phyloP scores from a whole-genome alignment of 192 early-diverging fungal species.

The Umbelopsis sp. region DNA sequence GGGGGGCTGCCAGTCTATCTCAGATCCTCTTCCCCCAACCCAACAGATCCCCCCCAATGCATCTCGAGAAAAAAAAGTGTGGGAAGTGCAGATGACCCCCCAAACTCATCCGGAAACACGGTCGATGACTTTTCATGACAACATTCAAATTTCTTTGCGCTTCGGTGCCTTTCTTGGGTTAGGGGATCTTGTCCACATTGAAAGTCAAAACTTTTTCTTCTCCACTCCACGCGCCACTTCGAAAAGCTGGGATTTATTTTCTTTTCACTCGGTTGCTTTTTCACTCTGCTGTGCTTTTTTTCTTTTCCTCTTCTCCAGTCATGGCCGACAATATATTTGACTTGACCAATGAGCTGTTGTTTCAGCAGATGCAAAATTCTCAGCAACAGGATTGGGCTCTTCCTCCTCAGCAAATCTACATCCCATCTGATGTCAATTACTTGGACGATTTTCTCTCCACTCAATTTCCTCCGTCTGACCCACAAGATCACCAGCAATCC shows the following conservation, averaged over 20 bases:
- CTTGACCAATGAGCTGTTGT: constrained; percentile 14
- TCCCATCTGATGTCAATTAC: constrained; percentile 9
- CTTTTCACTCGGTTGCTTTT: too few species aligned
- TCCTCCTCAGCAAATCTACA: constrained; percentile 9
- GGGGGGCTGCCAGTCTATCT: too few species aligned
- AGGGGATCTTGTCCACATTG: background rate
- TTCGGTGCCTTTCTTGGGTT: too few species aligned
- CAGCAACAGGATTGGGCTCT: constrained; percentile 15
- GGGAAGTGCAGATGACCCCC: constrained; percentile 9
- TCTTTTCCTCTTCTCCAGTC: background rate
- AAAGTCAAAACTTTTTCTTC: background rate
- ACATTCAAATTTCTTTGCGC: too few species aligned
- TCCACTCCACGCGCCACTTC: too few species aligned
- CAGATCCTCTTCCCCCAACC: too few species aligned
- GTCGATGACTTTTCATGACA: background rate
- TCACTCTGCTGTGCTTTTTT: background rate
- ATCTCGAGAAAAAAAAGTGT: background rate
- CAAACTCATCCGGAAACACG: too few species aligned
- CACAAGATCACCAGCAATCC: background rate
- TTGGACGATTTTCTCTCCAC: background rate
- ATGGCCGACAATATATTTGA: constrained; percentile 15
- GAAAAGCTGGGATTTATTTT: background rate
- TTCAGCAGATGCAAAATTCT: constrained; percentile 11
- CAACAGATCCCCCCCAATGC: background rate
- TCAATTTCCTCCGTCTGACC: background rate